phyloP scores from a whole-genome alignment of 495 filamentous ascomycete species.

The Barbatosphaeria neglecta region DNA sequence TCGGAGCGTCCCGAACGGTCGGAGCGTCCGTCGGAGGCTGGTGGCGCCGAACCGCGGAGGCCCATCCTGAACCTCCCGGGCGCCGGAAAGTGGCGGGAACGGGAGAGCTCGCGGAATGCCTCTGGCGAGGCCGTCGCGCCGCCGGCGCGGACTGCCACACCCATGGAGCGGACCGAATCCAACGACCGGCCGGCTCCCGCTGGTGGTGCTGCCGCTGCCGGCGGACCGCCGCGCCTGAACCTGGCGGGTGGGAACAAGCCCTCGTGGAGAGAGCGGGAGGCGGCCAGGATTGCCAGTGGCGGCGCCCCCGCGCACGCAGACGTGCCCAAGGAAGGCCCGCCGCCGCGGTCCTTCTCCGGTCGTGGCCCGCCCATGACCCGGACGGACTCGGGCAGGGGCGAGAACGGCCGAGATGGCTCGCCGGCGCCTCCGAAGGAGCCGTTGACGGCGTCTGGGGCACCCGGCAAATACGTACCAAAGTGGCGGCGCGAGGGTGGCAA shows the following conservation, averaged over 20 bases:
- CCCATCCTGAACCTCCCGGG: constrained; percentile 16
- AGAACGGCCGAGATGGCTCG: constrained; percentile 10
- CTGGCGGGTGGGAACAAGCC: constrained; percentile 49
- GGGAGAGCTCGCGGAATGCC: constrained; percentile 21
- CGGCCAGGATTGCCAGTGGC: constrained; percentile 39
- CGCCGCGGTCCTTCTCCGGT: constrained; percentile 10
- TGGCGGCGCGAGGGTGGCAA: constrained; percentile 16
- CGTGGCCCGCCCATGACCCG: constrained; percentile 20
- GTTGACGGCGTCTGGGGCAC: constrained; percentile 27
- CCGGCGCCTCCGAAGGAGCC: constrained; percentile 22
- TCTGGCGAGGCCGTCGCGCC: constrained; percentile 14
- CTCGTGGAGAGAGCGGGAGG: constrained; percentile 79
- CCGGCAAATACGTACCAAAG: constrained; percentile 35
- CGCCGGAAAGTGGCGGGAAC: constrained; percentile 31
- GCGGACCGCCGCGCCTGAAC: constrained; percentile 54
- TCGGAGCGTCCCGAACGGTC: constrained; percentile 20
- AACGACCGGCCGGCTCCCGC: constrained; percentile 40
- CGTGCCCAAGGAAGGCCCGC: no score
- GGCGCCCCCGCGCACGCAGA: constrained; percentile 10
- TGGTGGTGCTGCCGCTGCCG: no score
- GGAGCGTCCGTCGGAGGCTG: constrained; percentile 15
- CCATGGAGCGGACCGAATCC: constrained; percentile 39
- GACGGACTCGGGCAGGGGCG: constrained; percentile 16
- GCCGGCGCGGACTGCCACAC: constrained; percentile 13
- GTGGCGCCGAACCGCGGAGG: constrained; percentile 14